phyloP scores from a whole-genome alignment of 78 protist species.

The Emiliania huxleyi region DNA sequence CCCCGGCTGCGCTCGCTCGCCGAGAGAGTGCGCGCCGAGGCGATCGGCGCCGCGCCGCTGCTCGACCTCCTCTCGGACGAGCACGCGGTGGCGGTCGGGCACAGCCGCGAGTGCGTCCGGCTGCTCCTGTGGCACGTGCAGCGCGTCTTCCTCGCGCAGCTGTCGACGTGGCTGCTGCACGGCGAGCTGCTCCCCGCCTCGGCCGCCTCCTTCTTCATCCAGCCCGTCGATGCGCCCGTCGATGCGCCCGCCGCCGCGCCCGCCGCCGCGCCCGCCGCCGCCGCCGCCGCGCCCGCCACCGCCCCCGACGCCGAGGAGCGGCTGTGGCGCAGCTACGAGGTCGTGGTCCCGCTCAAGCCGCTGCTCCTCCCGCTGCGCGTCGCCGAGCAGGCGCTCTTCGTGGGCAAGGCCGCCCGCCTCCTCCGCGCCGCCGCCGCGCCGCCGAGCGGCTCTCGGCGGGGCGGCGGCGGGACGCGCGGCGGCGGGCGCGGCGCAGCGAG shows the following conservation, averaged over 20 bases:
- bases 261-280: too few relatives aligned
- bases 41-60: neutral
- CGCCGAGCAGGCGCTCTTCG: slow-evolving; percentile 2
- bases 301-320: neutral
- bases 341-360: neutral
- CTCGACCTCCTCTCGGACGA: neutral
- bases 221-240: neutral
- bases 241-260: neutral
- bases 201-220: neutral
- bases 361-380: neutral
- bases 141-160: neutral
- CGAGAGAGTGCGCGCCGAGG: neutral
- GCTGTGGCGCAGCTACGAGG: neutral
- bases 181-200: neutral
- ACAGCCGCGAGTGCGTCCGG: neutral
- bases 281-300: neutral
- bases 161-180: neutral
- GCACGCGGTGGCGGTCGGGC: too few relatives aligned
- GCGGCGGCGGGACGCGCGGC: neutral
- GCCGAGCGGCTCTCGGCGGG: neutral
- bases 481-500: neutral
- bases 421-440: neutral
- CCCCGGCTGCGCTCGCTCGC: neutral
- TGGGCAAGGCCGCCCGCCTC: neutral
- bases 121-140: neutral